Percentiles rank a stretch among this genome's conserved stretches.
Conservation (phyloP, 106 monocot genomes). For the Ottelia alismoides region DNA sequence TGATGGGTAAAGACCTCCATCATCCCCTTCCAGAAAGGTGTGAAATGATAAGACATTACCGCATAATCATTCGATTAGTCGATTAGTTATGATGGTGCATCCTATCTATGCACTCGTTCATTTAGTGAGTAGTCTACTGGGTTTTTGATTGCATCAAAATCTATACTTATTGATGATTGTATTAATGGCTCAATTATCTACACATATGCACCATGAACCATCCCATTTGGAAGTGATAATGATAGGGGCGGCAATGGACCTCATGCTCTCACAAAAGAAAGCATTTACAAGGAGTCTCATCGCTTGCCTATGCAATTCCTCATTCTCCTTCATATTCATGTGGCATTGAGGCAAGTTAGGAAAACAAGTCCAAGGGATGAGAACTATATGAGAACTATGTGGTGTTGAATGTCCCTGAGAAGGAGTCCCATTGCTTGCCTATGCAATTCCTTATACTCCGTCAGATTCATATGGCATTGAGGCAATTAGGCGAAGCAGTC, state of each 20-base stretch:
- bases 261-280: background rate
- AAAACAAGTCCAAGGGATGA: background rate
- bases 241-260: background rate
- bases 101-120: too few species aligned
- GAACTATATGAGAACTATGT: background rate
- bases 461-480: background rate
- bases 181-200: background rate
- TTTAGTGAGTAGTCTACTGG: too few species aligned
- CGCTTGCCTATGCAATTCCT: background rate
- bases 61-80: too few species aligned
- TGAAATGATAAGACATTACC: too few species aligned
- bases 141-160: too few species aligned
- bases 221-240: background rate
- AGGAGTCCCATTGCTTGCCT: background rate
- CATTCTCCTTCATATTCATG: background rate
- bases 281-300: background rate
- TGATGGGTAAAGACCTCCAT: too few species aligned
- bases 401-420: too few species aligned
- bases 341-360: background rate
- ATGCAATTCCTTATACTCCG: background rate
- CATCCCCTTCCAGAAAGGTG: too few species aligned
- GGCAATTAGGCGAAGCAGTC: background rate
- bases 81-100: too few species aligned
- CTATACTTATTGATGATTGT: background rate
- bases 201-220: background rate